These are phyloP conservation scores for Pittosporum tobira DNA, from an alignment of 129 eudicot genomes.

Conservation along the genomic window DNA sequence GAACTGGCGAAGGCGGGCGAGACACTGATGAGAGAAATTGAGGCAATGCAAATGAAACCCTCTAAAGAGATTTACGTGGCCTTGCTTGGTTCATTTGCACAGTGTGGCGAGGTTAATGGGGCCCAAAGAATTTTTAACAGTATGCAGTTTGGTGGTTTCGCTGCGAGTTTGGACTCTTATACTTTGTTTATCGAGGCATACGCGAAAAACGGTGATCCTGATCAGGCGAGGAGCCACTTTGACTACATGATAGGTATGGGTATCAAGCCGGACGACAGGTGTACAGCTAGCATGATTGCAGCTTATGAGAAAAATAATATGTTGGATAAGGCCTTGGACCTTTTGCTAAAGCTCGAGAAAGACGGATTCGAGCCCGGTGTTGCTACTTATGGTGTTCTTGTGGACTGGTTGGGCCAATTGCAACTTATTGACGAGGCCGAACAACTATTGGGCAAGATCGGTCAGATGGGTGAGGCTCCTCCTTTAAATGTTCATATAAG, in stretches of 20 bases:
- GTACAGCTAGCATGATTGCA: constrained; percentile 51
- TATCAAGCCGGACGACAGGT: constrained; percentile 66
- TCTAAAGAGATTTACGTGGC: constrained; percentile 47
- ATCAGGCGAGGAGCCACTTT: constrained; percentile 48
- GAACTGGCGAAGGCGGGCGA: no score
- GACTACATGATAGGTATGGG: constrained; percentile 55
- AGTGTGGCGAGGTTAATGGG: constrained; percentile 28
- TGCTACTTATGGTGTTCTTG: constrained; percentile 53
- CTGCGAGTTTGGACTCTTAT: constrained; percentile 34
- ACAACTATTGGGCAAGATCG: constrained; percentile 48
- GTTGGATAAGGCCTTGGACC: constrained; percentile 58
- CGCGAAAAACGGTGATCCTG: constrained; percentile 29
- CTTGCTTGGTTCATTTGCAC: constrained; percentile 47
- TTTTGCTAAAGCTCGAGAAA: constrained; percentile 60
- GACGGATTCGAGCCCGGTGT: constrained; percentile 64
- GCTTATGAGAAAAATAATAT: constrained; percentile 53
- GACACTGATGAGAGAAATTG: constrained; percentile 43
- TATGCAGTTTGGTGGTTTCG: constrained; percentile 59
- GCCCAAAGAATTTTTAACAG: constrained; percentile 27
- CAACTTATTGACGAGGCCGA: constrained; percentile 80
- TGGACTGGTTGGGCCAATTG: constrained; percentile 76
- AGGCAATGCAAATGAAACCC: constrained; percentile 37
- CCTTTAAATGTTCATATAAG: constrained; percentile 57
- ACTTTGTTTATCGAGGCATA: constrained; percentile 59
- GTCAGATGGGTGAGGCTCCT: constrained; percentile 58